phyloP scores from a whole-genome alignment of 768 basidiomycete genomes.

The Lactifluus volemus region DNA sequence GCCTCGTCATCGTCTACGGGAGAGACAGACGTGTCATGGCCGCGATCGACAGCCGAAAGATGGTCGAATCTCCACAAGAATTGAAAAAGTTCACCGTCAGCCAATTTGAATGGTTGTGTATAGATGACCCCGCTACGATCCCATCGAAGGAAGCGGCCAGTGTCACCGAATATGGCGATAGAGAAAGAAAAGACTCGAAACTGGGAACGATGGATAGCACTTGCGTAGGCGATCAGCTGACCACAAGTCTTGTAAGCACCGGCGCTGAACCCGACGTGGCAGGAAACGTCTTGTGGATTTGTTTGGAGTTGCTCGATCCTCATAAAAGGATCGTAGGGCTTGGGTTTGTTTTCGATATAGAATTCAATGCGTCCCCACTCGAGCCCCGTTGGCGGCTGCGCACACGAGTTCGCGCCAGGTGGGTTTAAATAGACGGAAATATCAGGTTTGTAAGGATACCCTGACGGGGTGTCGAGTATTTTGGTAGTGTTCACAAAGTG shows the following conservation, averaged over 20 bases:
- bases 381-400: background rate
- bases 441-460: background rate
- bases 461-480: no score
- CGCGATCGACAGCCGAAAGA: background rate
- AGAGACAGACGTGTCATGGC: background rate
- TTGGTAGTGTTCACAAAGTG: background rate
- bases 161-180: background rate
- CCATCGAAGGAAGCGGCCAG: background rate
- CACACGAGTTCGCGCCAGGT: background rate
- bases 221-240: background rate
- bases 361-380: background rate
- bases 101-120: background rate
- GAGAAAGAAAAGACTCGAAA: background rate
- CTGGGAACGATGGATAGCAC: background rate
- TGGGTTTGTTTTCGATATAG: background rate
- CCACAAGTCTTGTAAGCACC: background rate
- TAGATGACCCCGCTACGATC: background rate
- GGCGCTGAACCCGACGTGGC: background rate
- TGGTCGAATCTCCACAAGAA: constrained; percentile 4
- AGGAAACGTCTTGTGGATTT: background rate
- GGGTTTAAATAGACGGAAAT: background rate
- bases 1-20: background rate
- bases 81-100: background rate
- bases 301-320: background rate
- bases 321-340: background rate